Conservation (phyloP, 257 asterid genomes). For the Jaltomata sinuosa region DNA sequence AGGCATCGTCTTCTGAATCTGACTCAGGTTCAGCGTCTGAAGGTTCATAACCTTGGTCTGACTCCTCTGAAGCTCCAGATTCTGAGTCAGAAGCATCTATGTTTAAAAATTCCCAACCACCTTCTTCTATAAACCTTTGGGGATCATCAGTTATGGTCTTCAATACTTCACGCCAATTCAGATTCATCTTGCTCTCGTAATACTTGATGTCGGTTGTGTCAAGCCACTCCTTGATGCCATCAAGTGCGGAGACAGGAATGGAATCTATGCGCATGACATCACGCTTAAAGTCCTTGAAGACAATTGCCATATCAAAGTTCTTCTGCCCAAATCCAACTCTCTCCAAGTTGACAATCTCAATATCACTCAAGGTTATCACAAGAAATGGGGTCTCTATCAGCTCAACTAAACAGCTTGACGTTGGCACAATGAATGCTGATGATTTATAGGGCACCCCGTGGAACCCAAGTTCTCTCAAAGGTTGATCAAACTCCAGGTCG, state of each 20-base stretch:
- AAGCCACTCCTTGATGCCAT: conserved; percentile 24
- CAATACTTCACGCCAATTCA: conserved; percentile 18
- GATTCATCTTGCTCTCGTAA: conserved; percentile 21
- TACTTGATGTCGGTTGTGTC: conserved; percentile 21
- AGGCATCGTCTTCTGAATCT: conserved; percentile 12
- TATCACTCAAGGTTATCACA: conserved; percentile 15
- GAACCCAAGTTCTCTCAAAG: conserved; percentile 21
- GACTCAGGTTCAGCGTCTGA: conserved; percentile 19
- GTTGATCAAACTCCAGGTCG: conserved; percentile 24
- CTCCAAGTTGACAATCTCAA: conserved; percentile 22
- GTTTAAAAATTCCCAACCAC: conserved; percentile 24
- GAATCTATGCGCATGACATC: conserved; percentile 24
- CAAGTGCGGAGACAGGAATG: conserved; percentile 11
- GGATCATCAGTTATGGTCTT: conserved; percentile 21
- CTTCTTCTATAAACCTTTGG: conserved; percentile 15
- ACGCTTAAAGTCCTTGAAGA: conserved; percentile 23
- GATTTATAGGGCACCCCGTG: conserved; percentile 23
- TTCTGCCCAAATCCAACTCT: conserved; percentile 26
- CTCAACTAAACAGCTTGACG: conserved; percentile 19
- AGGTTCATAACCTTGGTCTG: conserved; percentile 18
- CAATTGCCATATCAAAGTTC: conserved; percentile 21
- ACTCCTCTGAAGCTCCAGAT: conserved; percentile 14
- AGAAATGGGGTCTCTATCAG: conserved; percentile 16
- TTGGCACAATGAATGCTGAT: conserved; percentile 15
- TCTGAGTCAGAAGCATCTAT: conserved; percentile 20